Conservation (phyloP, 805 yeast species). For the Ogataea methanolica region DNA sequence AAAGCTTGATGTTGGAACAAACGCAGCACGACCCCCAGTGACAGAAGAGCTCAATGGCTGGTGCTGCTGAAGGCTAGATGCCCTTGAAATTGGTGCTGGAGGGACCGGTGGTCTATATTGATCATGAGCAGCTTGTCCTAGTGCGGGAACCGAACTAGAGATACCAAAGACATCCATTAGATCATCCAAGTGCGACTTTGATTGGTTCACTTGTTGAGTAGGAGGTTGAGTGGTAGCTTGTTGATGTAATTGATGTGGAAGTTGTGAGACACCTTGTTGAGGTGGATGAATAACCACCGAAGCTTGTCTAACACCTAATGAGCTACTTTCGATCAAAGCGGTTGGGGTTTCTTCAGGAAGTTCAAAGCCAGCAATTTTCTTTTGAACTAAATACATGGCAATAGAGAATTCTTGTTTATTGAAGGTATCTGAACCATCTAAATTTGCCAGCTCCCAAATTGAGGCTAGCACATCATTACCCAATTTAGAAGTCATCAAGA, state of each 20-base stretch:
- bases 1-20: conserved; percentile 80
- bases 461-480: conserved; percentile 80
- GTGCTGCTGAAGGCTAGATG: conserved; percentile 11
- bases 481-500: conserved; percentile 82
- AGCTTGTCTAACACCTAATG: not conserved
- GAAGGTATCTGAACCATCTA: conserved; percentile 80
- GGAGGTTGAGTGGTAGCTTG: conserved; percentile 15
- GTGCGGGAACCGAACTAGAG: conserved; percentile 30
- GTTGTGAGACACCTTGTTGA: not conserved
- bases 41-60: conserved; percentile 19
- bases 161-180: conserved; percentile 54
- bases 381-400: conserved; percentile 90
- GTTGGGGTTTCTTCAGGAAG: conserved; percentile 79
- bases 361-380: conserved; percentile 66
- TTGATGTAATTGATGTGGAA: conserved; percentile 1
- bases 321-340: conserved; percentile 36
- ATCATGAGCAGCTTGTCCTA: conserved; percentile 13
- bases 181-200: conserved; percentile 53
- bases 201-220: conserved; percentile 10
- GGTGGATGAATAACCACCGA: not conserved
- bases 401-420: conserved; percentile 80
- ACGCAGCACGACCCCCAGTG: conserved; percentile 35
- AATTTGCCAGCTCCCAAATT: conserved; percentile 93
- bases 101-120: conserved; percentile 23
- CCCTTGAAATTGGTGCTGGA: conserved; percentile 31